Base-by-base conservation (phyloP, 2,329 filamentous ascomycete species). In the Cordyceps fumosorosea region DNA sequence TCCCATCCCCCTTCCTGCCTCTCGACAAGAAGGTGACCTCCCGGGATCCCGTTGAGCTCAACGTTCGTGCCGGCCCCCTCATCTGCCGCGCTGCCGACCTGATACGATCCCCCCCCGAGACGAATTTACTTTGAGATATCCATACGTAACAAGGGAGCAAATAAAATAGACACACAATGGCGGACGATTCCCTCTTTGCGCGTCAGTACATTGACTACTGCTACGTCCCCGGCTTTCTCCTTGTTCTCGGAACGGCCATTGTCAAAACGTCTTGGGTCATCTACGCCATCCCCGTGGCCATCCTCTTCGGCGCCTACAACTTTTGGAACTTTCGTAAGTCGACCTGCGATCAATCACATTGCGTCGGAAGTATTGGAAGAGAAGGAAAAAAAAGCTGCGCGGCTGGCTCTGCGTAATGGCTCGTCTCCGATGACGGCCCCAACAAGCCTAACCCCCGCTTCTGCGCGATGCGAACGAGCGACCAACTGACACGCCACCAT, bases 221-320 rank as follows among this genome's bases (percentile, higher is more conserved):
- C 69, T 92, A 93, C 75, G 88, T 96, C 70, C 92, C 93, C 65
- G 88, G 87, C n/a, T 85, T 82, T 64, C 83, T 96, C 42, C 78
- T 96, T 64, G 79, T 97, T 64, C 76, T 91, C 58, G 91, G 91
- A 69, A 88, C 86, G 50, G 81, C 85, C 65, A 88, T 96, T 70
- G 80, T 92, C 69, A 96, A 96, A 84, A 81, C 78, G 67, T 89
- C 93, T 75, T 95, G 85, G 84, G 73, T 88, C 26, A 83, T 86
- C 5, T 90, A 88, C 73, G 90, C 91, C 8, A 80, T 86, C 47
- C 78, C 84, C 10, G 68, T 91, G 53, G 88, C 90, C 37, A 73
- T 88, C 40, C 74, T 84, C 14, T 76, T 96, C 45, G 87, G 87
- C 63, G 83, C 81, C 57, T 87, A 84, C 74, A 95, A 93, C 78